Conservation (phyloP, 306 rosid species). For the Acacia acuminata region DNA sequence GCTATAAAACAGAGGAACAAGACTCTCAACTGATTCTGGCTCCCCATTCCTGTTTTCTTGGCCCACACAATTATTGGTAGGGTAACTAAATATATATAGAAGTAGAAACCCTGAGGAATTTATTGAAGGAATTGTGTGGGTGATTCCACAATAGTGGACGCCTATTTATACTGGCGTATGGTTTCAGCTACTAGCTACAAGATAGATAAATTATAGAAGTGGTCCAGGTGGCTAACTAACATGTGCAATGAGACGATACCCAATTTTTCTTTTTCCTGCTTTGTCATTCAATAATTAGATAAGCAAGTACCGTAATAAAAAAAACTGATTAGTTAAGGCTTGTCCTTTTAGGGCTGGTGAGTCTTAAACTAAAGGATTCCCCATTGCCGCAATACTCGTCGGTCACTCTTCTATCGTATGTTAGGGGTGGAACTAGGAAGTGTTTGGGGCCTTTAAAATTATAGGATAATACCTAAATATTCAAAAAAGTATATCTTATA, state of each 20-base stretch:
- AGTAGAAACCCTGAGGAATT: too few species aligned
- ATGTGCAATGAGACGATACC: slow-evolving; percentile 31
- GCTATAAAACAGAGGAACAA: slow-evolving; percentile 44
- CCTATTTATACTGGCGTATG: slow-evolving; percentile 28
- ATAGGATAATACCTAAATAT: too few species aligned
- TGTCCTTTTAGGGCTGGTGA: slow-evolving; percentile 25
- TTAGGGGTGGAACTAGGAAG: too few species aligned
- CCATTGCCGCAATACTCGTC: too few species aligned
- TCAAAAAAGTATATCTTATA: too few species aligned
- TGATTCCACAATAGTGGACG: slow-evolving; percentile 12
- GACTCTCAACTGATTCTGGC: slow-evolving; percentile 25
- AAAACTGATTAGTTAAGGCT: slow-evolving; percentile 40
- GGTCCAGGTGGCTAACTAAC: slow-evolving; percentile 48
- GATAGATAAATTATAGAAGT: slow-evolving; percentile 11
- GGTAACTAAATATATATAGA: background rate
- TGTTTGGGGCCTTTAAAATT: too few species aligned
- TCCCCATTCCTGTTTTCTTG: slow-evolving; percentile 38
- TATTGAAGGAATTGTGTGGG: slow-evolving; percentile 20
- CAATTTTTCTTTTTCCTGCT: slow-evolving; percentile 16
- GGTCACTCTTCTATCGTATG: too few species aligned
- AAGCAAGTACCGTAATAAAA: background rate
- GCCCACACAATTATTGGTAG: background rate
- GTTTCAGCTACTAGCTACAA: slow-evolving; percentile 12
- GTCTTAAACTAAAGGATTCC: too few species aligned
- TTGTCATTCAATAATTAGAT: slow-evolving; percentile 18